Evolutionary conservation across 176 grass and related monocot species (phyloP).

Genomic region (Dactylis glomerata): DNA sequence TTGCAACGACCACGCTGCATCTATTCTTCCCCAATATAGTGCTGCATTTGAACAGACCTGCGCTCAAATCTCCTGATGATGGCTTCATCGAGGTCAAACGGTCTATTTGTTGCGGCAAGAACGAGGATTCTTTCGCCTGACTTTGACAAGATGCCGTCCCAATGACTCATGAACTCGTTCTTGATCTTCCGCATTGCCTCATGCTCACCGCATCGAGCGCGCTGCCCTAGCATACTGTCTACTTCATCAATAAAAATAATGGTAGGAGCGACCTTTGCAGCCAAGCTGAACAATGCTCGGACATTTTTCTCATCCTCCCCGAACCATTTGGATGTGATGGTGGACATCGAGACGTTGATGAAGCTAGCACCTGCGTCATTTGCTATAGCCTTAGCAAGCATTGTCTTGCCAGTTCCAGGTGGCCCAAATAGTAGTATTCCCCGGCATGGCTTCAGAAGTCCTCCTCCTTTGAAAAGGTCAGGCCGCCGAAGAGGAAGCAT

Average conservation of each 20-base stretch:
- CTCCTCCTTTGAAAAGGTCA: constrained; percentile 90
- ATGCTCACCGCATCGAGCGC: constrained; percentile 77
- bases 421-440: constrained; percentile 93
- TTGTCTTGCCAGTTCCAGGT: constrained; percentile 96
- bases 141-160: constrained; percentile 92
- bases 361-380: constrained; percentile 95
- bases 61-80: constrained; percentile 97
- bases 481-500: constrained; percentile 94
- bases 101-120: constrained; percentile 95
- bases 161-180: constrained; percentile 98
- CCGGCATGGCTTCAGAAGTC: constrained; percentile 86
- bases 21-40: not conserved
- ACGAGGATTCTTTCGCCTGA: constrained; percentile 81
- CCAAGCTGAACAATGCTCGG: constrained; percentile 86
- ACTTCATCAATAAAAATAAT: constrained; percentile 99
- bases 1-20: not conserved
- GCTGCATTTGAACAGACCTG: constrained; percentile 47
- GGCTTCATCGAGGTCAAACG: constrained; percentile 98
- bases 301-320: constrained; percentile 98
- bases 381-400: constrained; percentile 99
- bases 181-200: constrained; percentile 99
- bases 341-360: constrained; percentile 95
- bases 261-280: constrained; percentile 84
- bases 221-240: constrained; percentile 91
- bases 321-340: constrained; percentile 98